Base-by-base conservation (phyloP, 768 basidiomycete species). In the Scleroderma citrinum region DNA sequence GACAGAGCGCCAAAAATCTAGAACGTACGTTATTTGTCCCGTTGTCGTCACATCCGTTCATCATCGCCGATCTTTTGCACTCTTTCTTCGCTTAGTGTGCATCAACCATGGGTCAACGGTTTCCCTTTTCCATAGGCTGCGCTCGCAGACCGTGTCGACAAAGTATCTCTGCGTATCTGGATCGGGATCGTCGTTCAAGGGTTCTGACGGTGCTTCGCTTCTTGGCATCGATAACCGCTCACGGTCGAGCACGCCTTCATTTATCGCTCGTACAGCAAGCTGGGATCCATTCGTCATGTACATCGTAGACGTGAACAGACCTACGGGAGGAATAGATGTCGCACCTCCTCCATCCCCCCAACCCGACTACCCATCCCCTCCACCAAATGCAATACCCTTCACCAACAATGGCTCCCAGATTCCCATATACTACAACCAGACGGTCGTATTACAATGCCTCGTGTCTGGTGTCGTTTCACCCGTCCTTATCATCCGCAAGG, bases 241-340 rank as follows among this genome's bases (percentile, higher is more conserved):
- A 54, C 80, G 81, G 50, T 77, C 78, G n/a, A 81, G 77, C 36
- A 86, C 83, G 7, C 89, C 87, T 41, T 93, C 86, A 23, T 92
- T 93, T 66, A 89, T 92, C 59, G 88, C 92, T 21, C 80, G 88
- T 48, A 93, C 92, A 16, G 85, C 87, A 31, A 85, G 87, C 58
- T 94, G 92, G 92, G 89, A 94, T 69, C 87, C 92, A 0, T 97
- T 96, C 69, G 83, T 97, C 59, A 90, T 97, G 79, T 98, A 96
- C 73, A 92, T 96, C 53, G 93, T 96, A 53, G 93, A 97, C 66
- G 88, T 92, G 54, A 85, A 81, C 70, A 87, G 86, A 61, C 87
- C 91, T 17, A 76, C 80, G 17, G 84, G 84, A 24, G 83, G 83
- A 13, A 81, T 87, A 44, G 87, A 89, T 58, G 76, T 82, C 29